phyloP scores from a whole-genome alignment of 2,329 filamentous ascomycete genomes.

The Fusarium torulosum region DNA sequence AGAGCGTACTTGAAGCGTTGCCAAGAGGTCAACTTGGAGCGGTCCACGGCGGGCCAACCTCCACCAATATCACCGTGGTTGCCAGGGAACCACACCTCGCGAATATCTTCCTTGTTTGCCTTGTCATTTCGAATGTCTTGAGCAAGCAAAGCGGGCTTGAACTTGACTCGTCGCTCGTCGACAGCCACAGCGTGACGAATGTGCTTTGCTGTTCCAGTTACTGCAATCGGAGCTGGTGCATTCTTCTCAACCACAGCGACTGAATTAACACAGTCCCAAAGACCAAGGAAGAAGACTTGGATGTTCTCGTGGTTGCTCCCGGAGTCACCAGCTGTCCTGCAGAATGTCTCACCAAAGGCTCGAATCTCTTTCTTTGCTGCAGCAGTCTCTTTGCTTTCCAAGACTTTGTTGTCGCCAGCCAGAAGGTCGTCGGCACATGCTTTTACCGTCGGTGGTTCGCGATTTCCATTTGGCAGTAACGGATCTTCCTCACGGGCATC shows the following conservation, averaged over 20 bases:
- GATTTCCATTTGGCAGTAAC: background rate
- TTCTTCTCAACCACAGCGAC: slow-evolving; percentile 57
- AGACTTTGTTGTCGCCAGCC: slow-evolving; percentile 23
- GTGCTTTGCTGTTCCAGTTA: slow-evolving; percentile 56
- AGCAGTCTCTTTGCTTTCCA: slow-evolving; percentile 37
- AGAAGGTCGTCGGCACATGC: background rate
- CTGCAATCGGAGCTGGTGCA: slow-evolving; percentile 53
- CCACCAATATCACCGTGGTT: slow-evolving; percentile 67
- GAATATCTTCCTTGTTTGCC: slow-evolving; percentile 53
- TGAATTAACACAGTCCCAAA: slow-evolving; percentile 67
- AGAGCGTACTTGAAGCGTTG: slow-evolving; percentile 52
- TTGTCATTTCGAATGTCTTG: slow-evolving; percentile 52
- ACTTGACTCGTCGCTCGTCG: slow-evolving; percentile 67
- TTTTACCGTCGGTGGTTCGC: background rate
- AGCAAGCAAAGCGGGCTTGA: slow-evolving; percentile 63
- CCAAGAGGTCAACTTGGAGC: slow-evolving; percentile 29
- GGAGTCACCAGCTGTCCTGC: slow-evolving; percentile 43
- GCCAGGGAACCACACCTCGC: slow-evolving; percentile 67
- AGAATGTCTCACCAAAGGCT: slow-evolving; percentile 63
- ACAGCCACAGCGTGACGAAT: slow-evolving; percentile 66
- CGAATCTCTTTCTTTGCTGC: slow-evolving; percentile 53
- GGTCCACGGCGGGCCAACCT: slow-evolving; percentile 57
- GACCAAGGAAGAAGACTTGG: slow-evolving; percentile 64
- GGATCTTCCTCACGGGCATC: background rate
- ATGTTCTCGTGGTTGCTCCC: slow-evolving; percentile 51